Evolutionary conservation across 2,329 filamentous ascomycete species (phyloP), one percentile per base, ranked within the genome.

Genomic region (Arthrobotrys musiformis): DNA sequence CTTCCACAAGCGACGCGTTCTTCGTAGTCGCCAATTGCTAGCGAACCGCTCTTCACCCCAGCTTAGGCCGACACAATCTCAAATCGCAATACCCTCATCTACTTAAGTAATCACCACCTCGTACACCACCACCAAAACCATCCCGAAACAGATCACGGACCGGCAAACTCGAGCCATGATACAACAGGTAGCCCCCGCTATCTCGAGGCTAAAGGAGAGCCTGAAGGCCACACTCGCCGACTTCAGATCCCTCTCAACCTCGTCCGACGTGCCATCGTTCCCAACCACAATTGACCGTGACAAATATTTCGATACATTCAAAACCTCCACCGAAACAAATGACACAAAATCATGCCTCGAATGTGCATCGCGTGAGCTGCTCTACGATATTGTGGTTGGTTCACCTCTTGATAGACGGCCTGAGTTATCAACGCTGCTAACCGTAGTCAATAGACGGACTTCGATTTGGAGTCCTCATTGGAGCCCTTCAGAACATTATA

Each of bases 321-420:
- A 66, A 44, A 46, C 28, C 5, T 26, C 67, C 26, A 13, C 52
- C 13, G 66, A 56, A 7, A 44, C 13, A 11, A 28, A 64, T 22
- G 74, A 78, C 30, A 33, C 60, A 24, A 78, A 69, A 33, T 73
- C 66, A 8, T 73, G 68, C 35, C 26, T 78, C 13, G 74, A 78
- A 22, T 78, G 74, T 26, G 74, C 74, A 22, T 67, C 74, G 22
- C 54, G 69, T 6, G 74, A 78, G 35, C 26, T 77, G n/a, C 61
- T 77, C n/a, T 77, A 77, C 24, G 73, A 77, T 4, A 77, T 70
- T 24, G 62, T 77, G 54, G 73, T 77, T 37, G 33, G 66, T 62
- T 24, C 26, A 24, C 28, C 22, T 22, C 5, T 8, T 5, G 15
- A 37, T 15, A 9, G 22, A 15, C 13, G 8, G 46, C 5, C 3